phyloP scores from a whole-genome alignment of 805 yeast species.

The Torulaspora gathmanii region DNA sequence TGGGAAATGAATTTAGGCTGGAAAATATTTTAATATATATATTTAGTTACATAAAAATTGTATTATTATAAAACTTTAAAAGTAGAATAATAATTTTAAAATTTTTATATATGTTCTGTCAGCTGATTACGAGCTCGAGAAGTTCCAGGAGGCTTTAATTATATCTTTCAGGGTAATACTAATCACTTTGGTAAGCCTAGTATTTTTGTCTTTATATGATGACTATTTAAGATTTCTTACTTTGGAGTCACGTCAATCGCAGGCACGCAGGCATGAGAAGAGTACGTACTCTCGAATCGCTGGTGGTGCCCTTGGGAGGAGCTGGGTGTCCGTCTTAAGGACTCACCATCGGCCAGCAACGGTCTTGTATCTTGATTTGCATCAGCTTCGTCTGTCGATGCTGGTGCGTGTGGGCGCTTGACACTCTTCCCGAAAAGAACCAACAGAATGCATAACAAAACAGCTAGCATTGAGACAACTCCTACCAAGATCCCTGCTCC shows the following conservation, averaged over 20 bases:
- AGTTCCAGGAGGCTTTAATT: too few species aligned
- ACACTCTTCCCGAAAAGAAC: conserved; percentile 7
- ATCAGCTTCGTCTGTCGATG: neutral
- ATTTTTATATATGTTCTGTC: too few species aligned
- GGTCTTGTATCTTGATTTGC: conserved; percentile 3
- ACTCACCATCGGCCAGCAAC: neutral
- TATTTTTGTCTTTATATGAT: neutral
- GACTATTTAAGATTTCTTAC: neutral
- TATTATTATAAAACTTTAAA: too few species aligned
- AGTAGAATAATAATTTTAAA: too few species aligned
- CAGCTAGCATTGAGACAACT: conserved; percentile 32
- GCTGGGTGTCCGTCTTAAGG: conserved; percentile 1
- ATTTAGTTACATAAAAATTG: too few species aligned
- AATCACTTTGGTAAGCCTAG: too few species aligned
- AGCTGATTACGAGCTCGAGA: too few species aligned
- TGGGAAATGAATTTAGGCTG: too few species aligned
- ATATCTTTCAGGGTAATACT: too few species aligned
- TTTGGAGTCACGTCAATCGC: conserved; percentile 17
- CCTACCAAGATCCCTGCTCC: conserved; percentile 66
- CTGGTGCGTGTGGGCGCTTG: neutral
- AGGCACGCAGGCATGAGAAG: conserved; percentile 13
- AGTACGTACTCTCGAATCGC: conserved; percentile 11
- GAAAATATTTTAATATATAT: too few species aligned
- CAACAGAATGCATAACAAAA: conserved; percentile 7
- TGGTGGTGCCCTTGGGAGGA: neutral